Conservation (phyloP, 805 yeast species). For the Candida vaughaniae region DNA sequence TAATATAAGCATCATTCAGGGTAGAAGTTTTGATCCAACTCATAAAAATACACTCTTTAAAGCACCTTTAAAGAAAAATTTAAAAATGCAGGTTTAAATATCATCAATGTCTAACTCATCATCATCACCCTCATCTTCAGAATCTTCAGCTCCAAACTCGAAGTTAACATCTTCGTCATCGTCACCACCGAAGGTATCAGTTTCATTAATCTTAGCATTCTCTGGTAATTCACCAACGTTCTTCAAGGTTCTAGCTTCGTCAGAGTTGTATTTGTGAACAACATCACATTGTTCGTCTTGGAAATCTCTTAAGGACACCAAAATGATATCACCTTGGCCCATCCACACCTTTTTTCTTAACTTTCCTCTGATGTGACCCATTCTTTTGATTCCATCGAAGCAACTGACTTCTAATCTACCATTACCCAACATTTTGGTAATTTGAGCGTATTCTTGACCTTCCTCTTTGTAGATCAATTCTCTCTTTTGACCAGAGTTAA, state of each 20-base stretch:
- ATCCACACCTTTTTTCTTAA: conserved; percentile 99
- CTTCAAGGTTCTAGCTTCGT: conserved; percentile 96
- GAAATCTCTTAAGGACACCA: conserved; percentile 96
- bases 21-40: too few relatives aligned
- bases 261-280: conserved; percentile 93
- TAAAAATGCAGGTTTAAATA: conserved; percentile 48
- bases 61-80: conserved; percentile 1
- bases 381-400: conserved; percentile 90
- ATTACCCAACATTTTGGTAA: conserved; percentile 96
- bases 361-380: conserved; percentile 98
- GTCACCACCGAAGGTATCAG: conserved; percentile 94
- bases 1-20: too few relatives aligned
- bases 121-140: conserved; percentile 68
- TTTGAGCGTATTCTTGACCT: conserved; percentile 98
- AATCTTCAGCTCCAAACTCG: conserved; percentile 94
- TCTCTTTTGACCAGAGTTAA: conserved; percentile 85
- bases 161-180: conserved; percentile 97
- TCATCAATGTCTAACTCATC: conserved; percentile 90
- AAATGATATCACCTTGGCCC: conserved; percentile 96
- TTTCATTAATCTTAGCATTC: conserved; percentile 94
- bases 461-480: conserved; percentile 90
- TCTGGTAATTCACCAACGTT: conserved; percentile 97
- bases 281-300: conserved; percentile 98
- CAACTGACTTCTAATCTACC: conserved; percentile 95
- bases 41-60: conserved; percentile 5